Percentiles rank a stretch among this genome's conserved stretches.
Evolutionary conservation across 768 basidiomycete species (phyloP).

Genomic region (Pulveroboletus ravenelii): DNA sequence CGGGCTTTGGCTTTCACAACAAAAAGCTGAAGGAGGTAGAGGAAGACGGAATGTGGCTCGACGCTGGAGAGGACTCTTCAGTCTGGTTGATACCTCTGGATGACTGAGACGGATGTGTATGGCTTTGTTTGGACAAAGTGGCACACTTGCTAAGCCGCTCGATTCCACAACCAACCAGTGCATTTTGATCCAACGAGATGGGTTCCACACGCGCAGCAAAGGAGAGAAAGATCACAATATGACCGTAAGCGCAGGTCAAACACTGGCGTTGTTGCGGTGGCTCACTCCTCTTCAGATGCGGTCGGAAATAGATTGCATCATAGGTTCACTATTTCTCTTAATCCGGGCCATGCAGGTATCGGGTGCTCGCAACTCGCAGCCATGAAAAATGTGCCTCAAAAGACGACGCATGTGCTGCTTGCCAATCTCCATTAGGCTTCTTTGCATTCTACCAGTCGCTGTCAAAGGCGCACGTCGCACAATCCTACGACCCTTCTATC

Average conservation of each 20-base stretch:
- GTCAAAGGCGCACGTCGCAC: background rate
- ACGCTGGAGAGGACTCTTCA: constrained; percentile 10
- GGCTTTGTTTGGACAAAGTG: constrained; percentile 29
- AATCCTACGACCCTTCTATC: background rate
- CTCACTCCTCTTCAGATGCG: background rate
- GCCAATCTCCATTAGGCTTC: background rate
- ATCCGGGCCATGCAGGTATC: background rate
- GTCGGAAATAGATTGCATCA: background rate
- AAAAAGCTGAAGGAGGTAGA: constrained; percentile 3
- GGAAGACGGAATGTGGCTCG: constrained; percentile 15
- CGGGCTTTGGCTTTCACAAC: background rate
- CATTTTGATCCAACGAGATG: constrained; percentile 1
- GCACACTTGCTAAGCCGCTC: constrained; percentile 6
- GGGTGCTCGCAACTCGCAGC: no score
- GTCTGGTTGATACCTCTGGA: constrained; percentile 28
- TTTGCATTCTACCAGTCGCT: background rate
- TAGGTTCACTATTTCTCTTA: background rate
- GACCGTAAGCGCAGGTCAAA: background rate
- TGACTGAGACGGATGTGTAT: constrained; percentile 30
- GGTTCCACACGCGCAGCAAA: background rate
- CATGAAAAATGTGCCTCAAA: background rate
- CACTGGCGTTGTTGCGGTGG: background rate
- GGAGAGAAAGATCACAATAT: background rate
- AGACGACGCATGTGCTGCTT: background rate
- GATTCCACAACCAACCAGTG: background rate